phyloP scores from a whole-genome alignment of 176 grass and related monocot genomes.

The Musa acuminata region DNA sequence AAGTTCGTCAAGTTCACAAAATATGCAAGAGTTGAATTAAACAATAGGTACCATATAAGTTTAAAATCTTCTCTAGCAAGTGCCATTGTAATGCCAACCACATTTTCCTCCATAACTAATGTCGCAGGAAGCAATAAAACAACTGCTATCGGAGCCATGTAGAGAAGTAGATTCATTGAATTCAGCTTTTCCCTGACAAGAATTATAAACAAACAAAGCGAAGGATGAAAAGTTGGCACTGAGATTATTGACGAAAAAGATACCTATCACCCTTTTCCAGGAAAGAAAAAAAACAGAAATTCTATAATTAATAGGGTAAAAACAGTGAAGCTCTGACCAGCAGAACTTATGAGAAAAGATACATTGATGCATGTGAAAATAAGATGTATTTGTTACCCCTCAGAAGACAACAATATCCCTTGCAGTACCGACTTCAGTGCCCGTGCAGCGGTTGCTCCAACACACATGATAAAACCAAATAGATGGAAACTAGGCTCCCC shows the following conservation, averaged over 20 bases:
- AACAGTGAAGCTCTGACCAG: neutral
- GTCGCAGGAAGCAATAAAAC: conserved; percentile 1
- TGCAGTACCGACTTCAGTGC: conserved; percentile 2
- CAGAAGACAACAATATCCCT: conserved; percentile 11
- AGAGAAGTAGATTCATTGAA: conserved; percentile 9
- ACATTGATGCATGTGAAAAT: neutral
- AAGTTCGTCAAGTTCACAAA: conserved; percentile 13
- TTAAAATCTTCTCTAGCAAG: conserved; percentile 9
- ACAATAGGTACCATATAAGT: conserved; percentile 2
- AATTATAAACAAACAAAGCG: neutral
- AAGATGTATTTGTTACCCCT: neutral
- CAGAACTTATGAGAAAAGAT: neutral
- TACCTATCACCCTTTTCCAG: neutral
- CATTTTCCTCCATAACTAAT: conserved; percentile 5
- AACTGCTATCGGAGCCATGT: conserved; percentile 5
- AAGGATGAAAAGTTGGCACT: neutral
- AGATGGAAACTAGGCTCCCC: conserved; percentile 1
- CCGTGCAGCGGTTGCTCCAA: conserved; percentile 1
- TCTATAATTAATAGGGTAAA: neutral
- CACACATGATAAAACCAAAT: conserved; percentile 7
- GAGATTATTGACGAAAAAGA: neutral
- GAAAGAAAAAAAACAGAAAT: neutral
- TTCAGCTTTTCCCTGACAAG: conserved; percentile 5
- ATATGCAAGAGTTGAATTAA: conserved; percentile 10
- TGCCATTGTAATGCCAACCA: conserved; percentile 6